Percentiles rank a stretch among this genome's conserved stretches.
Evolutionary conservation across 768 basidiomycete species (phyloP).

Genomic region (Phylloporus sp.): DNA sequence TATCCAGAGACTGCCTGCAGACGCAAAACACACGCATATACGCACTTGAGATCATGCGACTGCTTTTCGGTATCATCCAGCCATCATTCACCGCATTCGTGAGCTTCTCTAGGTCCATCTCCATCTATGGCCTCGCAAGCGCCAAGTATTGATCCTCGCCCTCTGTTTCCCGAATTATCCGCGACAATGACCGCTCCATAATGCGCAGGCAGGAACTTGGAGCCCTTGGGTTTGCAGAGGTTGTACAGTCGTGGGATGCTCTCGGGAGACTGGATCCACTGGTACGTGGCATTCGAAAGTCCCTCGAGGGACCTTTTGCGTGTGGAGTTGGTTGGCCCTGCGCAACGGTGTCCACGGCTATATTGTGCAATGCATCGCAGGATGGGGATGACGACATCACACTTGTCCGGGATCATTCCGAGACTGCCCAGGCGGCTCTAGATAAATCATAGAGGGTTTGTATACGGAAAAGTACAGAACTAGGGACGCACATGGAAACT

Average conservation of each 20-base stretch:
- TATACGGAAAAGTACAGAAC: background rate
- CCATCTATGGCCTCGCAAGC: conserved; percentile 67
- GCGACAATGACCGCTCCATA: conserved; percentile 89
- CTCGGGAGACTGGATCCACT: conserved; percentile 70
- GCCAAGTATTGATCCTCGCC: conserved; percentile 56
- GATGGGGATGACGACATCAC: conserved; percentile 92
- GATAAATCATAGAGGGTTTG: background rate
- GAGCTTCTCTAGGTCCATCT: conserved; percentile 78
- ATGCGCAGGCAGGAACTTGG: conserved; percentile 80
- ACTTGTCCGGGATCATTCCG: conserved; percentile 93
- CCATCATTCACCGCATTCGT: conserved; percentile 79
- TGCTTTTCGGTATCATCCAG: conserved; percentile 76
- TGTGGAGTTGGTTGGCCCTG: conserved; percentile 87
- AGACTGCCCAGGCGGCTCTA: conserved; percentile 93
- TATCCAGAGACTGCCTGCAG: no score
- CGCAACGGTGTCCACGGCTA: conserved; percentile 88
- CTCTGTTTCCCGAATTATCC: conserved; percentile 60
- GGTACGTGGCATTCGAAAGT: conserved; percentile 43
- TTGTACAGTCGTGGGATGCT: conserved; percentile 90
- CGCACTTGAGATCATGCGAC: conserved; percentile 76
- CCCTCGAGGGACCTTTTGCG: conserved; percentile 87
- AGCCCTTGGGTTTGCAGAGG: conserved; percentile 89
- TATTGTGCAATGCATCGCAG: conserved; percentile 74
- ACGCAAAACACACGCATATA: conserved; percentile 14
- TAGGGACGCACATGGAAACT: conserved; percentile 80